These are phyloP conservation scores for Cytospora mali DNA, from an alignment of 2,329 filamentous ascomycete species.

Conservation along the genomic window DNA sequence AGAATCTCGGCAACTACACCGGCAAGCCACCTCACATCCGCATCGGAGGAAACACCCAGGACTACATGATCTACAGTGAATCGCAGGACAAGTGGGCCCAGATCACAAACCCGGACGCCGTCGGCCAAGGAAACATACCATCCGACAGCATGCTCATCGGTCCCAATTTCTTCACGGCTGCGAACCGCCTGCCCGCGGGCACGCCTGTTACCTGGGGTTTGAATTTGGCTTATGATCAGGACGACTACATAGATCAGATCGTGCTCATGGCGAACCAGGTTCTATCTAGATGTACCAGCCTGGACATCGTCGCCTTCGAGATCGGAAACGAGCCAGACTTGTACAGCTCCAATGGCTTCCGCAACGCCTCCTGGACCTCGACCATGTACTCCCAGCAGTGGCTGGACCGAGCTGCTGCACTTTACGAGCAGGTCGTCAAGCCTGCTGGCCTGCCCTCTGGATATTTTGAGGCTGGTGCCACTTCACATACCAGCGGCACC, in stretches of 20 bases:
- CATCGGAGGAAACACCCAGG: slow-evolving; percentile 54
- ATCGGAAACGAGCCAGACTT: slow-evolving; percentile 39
- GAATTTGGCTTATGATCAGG: slow-evolving; percentile 50
- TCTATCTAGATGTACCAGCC: slow-evolving; percentile 30
- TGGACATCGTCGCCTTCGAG: slow-evolving; percentile 36
- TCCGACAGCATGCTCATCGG: slow-evolving; percentile 50
- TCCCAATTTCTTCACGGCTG: slow-evolving; percentile 48
- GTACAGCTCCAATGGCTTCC: slow-evolving; percentile 45
- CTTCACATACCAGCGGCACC: slow-evolving; percentile 53
- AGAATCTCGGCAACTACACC: slow-evolving; percentile 51
- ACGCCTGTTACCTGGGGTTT: slow-evolving; percentile 53
- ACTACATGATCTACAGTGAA: slow-evolving; percentile 50
- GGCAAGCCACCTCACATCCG: slow-evolving; percentile 52
- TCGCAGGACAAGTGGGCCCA: slow-evolving; percentile 41
- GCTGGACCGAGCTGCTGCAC: slow-evolving; percentile 45
- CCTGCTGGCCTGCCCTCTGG: slow-evolving; percentile 42
- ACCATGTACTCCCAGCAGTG: slow-evolving; percentile 48
- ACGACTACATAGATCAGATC: slow-evolving; percentile 48
- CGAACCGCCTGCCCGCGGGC: slow-evolving; percentile 51
- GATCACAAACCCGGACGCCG: slow-evolving; percentile 42
- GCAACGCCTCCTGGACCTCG: slow-evolving; percentile 47
- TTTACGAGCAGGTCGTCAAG: slow-evolving; percentile 49
- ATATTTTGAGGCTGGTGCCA: slow-evolving; percentile 53
- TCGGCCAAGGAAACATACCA: slow-evolving; percentile 43
- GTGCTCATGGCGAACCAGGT: slow-evolving; percentile 41